phyloP scores from a whole-genome alignment of 371 early-diverging fungal genomes.

The Quaeritorhiza haematococci region DNA sequence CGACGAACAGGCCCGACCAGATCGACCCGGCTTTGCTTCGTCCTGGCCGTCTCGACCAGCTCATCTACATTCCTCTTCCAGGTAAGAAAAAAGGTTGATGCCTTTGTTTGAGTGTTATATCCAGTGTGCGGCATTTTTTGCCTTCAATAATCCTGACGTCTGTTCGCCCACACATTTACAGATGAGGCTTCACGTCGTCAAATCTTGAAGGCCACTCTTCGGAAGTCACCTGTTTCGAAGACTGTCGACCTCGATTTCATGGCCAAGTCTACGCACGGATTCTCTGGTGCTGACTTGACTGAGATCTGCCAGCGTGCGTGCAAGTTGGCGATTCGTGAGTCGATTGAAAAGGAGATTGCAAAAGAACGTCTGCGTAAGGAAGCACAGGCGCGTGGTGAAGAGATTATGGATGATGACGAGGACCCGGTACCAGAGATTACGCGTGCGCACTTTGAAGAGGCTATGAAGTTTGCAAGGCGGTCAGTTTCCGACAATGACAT shows the following conservation, averaged over 20 bases:
- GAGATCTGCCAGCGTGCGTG: conserved; percentile 99
- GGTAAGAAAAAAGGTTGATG: too few species aligned
- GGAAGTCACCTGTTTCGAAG: conserved; percentile 90
- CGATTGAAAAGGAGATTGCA: conserved; percentile 89
- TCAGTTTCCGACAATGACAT: conserved; percentile 96
- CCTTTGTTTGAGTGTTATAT: conserved; percentile 40
- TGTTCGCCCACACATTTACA: conserved; percentile 71
- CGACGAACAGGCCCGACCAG: conserved; percentile 99
- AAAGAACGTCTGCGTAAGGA: conserved; percentile 69
- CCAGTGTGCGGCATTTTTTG: conserved; percentile 32
- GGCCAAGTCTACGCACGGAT: conserved; percentile 91
- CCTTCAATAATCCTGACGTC: background rate
- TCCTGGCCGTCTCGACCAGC: conserved; percentile 99
- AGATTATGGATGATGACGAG: conserved; percentile 75
- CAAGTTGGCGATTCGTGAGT: conserved; percentile 98
- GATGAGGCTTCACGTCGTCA: conserved; percentile 86
- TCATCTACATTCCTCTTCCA: conserved; percentile 98
- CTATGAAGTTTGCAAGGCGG: conserved; percentile 95
- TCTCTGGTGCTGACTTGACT: conserved; percentile 99
- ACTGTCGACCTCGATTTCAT: conserved; percentile 85
- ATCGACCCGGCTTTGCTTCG: conserved; percentile 92
- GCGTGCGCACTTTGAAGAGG: conserved; percentile 94
- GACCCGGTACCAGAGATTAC: conserved; percentile 91
- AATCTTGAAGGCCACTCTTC: conserved; percentile 90
- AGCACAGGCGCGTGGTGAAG: conserved; percentile 61